Base-by-base conservation (phyloP, 176 grass and related monocot species). In the Poa pratensis region DNA sequence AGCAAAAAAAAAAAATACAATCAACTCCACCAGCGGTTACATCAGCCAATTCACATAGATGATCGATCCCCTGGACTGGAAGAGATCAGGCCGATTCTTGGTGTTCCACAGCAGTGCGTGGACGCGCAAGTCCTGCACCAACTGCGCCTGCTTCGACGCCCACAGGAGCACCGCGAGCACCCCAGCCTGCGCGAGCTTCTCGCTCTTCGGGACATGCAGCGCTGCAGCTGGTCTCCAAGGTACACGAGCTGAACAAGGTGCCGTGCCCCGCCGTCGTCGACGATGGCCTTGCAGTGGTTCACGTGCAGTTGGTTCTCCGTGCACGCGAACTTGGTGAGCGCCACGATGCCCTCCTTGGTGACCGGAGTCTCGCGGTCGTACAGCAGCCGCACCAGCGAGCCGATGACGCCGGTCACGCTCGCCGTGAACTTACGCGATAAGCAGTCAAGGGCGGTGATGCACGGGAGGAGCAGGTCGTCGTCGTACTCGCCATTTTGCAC, bases 271-370 rank as follows among this genome's bases (percentile, higher is more conserved):
- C 93, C 95, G 60, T 24, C 82, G 5, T 97, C 87, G 2, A 97
- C 90, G 59, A 97, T 78, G 63, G 87, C 91, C 89, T 85, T 94
- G 80, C 85, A 91, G 78, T 97, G 94, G 85, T 65, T 94, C 8
- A 82, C 54, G 67, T 91, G 92, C 16, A 97, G 87, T 84, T 91
- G 92, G 80, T 94, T 97, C 66, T 97, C 92, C 0, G 11, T 82
- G 82, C 88, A 97, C 5, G 87, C 93, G 75, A 97, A 97, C 85
- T 97, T 97, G 75, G 91, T 92, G 78, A 97, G 93, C 78, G 95
- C 91, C 20, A 92, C 75, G 45, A 97, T 83, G 73, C 93, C 89
- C 82, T 95, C 93, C 82, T 79, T 93, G 58, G 65, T 54, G 59
- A 97, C 83, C 13, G 75, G 58, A 2, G 37, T 32, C 34, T 97